These are phyloP conservation scores for Ceratocystis cubensis DNA, from an alignment of 2,329 filamentous ascomycete species.

Conservation along the genomic window DNA sequence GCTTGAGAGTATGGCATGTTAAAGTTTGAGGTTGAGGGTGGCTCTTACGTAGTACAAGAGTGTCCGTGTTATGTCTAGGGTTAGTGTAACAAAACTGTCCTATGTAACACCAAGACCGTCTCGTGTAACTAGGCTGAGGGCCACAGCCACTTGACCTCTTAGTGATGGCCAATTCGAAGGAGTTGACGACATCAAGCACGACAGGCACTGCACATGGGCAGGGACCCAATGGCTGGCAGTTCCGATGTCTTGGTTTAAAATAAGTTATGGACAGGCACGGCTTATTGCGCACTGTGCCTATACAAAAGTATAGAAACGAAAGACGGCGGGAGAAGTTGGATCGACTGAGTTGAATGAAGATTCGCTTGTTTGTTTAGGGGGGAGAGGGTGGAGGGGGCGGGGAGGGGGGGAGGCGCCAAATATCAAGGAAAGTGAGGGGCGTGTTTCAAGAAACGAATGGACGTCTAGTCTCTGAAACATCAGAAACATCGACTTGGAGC, in stretches of 20 bases:
- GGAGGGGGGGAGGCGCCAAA: background rate
- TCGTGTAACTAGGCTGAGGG: background rate
- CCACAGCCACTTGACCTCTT: background rate
- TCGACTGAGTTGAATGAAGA: conserved; percentile 17
- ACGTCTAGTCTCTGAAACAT: conserved; percentile 2
- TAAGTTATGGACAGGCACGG: conserved; percentile 15
- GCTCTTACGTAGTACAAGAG: background rate
- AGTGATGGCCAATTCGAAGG: background rate
- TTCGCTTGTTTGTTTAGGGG: conserved; percentile 5
- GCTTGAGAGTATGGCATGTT: background rate
- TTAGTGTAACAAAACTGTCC: no score
- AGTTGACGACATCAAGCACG: background rate
- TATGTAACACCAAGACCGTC: background rate
- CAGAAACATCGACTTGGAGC: conserved; percentile 1
- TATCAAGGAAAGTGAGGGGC: background rate
- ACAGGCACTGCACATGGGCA: background rate
- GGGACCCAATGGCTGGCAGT: background rate
- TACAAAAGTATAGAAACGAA: background rate
- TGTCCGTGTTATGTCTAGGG: background rate
- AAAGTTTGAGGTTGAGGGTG: background rate
- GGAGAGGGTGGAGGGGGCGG: no score
- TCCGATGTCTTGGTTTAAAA: background rate
- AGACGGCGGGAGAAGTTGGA: background rate
- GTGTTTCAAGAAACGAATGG: background rate
- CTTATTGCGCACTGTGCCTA: conserved; percentile 18